phyloP scores from a whole-genome alignment of 2,329 filamentous ascomycete genomes.

The Fusarium decemcellulare region DNA sequence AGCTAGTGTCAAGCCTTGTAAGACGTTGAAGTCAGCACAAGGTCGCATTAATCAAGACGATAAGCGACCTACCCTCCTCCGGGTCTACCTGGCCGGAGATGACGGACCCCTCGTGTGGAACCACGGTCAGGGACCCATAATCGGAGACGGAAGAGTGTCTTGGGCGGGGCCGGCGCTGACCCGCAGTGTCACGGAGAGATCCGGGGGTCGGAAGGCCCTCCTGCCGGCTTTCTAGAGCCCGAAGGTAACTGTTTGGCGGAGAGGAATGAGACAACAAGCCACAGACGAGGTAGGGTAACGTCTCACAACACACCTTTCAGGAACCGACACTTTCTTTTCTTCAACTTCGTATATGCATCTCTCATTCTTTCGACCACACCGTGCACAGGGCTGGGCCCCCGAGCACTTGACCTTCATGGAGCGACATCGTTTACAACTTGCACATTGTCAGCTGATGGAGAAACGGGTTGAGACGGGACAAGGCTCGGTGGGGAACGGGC shows the following conservation, averaged over 20 bases:
- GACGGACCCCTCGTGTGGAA: conserved; percentile 1
- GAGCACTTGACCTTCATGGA: conserved; percentile 48
- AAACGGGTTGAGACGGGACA: conserved; percentile 8
- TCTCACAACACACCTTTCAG: conserved; percentile 35
- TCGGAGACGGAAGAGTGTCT: conserved; percentile 40
- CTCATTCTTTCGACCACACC: conserved; percentile 44
- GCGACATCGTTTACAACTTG: conserved; percentile 45
- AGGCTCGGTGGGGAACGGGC: neutral
- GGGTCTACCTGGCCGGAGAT: conserved; percentile 9
- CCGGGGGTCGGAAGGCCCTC: conserved; percentile 31
- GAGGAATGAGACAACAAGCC: neutral
- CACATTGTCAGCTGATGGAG: conserved; percentile 10
- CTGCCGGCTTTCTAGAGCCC: conserved; percentile 39
- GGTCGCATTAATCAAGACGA: accelerated
- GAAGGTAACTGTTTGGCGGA: conserved; percentile 35
- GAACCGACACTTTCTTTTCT: conserved; percentile 44
- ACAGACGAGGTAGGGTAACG: neutral
- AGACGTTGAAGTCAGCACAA: neutral
- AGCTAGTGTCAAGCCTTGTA: conserved; percentile 10
- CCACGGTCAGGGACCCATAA: conserved; percentile 22
- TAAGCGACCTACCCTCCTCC: conserved; percentile 12
- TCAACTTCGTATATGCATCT: conserved; percentile 41
- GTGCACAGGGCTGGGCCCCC: conserved; percentile 41
- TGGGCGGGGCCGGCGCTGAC: conserved; percentile 2
- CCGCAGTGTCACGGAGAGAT: neutral